Conservation (phyloP, 352 stramenopile genomes). For the Phytophthora fragariaefolia region DNA sequence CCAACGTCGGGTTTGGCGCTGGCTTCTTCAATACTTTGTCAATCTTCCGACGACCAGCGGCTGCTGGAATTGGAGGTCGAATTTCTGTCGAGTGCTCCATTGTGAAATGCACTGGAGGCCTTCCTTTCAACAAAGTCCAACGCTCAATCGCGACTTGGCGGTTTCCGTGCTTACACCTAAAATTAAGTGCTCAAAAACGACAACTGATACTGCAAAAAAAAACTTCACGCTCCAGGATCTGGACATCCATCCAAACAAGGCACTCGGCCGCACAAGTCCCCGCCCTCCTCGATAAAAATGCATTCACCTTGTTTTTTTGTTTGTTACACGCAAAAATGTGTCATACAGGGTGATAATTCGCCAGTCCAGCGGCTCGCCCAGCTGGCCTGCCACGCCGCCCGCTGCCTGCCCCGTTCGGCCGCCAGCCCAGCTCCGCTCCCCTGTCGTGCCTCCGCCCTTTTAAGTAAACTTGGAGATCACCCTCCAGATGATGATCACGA, state of each 20-base stretch:
- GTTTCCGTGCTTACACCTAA: constrained; percentile 6
- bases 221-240: constrained; percentile 1
- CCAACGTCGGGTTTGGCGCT: constrained; percentile 25
- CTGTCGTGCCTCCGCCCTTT: neutral
- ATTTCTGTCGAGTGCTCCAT: constrained; percentile 21
- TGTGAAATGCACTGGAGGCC: neutral
- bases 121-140: neutral
- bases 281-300: constrained; percentile 26
- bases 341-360: constrained; percentile 25
- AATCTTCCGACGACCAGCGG: constrained; percentile 19
- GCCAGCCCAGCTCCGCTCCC: neutral
- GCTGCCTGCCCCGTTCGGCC: no score
- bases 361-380: constrained; percentile 6
- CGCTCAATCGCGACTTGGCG: neutral
- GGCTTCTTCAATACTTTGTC: constrained; percentile 33
- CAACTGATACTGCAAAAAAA: neutral
- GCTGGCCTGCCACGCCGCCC: no score
- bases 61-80: constrained; percentile 20
- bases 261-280: neutral
- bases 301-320: constrained; percentile 43
- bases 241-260: neutral
- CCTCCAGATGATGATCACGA: constrained; percentile 75
- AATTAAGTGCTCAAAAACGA: neutral
- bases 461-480: constrained; percentile 71
- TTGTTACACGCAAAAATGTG: constrained; percentile 49